Percentiles rank a stretch among this genome's conserved stretches.
phyloP scores from a whole-genome alignment of 176 grass and related monocot species.

The Saccharum spontaneum region DNA sequence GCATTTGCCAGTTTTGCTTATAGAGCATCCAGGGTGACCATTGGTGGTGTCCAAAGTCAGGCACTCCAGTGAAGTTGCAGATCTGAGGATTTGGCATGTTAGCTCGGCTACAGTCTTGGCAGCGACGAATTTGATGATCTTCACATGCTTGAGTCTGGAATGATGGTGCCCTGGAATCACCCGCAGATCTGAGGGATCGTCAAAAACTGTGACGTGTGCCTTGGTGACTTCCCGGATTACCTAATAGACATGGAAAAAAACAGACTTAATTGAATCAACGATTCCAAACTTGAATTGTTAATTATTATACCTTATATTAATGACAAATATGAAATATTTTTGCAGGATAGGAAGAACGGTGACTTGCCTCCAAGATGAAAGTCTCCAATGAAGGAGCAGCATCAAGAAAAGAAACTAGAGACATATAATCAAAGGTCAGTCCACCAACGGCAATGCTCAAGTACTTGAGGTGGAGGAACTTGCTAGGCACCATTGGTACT shows the following conservation, averaged over 20 bases:
- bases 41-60: neutral
- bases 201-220: no score
- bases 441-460: neutral
- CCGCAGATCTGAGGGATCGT: neutral
- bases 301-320: no score
- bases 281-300: no score
- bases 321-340: no score
- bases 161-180: neutral
- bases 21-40: neutral
- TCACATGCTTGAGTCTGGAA: neutral
- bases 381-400: neutral
- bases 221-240: no score
- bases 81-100: neutral
- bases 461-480: neutral
- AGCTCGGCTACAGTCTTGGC: neutral
- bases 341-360: no score
- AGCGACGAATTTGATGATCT: neutral
- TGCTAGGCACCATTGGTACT: neutral
- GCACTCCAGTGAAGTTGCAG: neutral
- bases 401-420: neutral
- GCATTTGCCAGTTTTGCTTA: neutral
- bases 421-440: neutral
- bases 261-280: no score
- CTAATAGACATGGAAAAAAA: no score
- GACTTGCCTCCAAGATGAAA: neutral